Evolutionary conservation across 768 basidiomycete genomes (phyloP).

Genomic region (Suillus lakei): DNA sequence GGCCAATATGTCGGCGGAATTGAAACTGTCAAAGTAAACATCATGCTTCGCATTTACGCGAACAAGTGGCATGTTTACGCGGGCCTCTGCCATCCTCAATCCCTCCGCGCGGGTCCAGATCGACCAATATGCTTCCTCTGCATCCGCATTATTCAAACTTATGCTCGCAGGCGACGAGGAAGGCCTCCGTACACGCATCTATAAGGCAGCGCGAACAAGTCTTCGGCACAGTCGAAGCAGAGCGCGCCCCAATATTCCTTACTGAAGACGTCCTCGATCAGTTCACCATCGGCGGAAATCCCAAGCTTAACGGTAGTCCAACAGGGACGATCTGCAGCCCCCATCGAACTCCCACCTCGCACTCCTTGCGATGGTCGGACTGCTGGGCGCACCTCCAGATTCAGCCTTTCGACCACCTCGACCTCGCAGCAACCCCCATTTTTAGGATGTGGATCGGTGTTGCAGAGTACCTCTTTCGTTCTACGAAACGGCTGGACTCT

Average conservation of each 20-base stretch:
- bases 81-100: conserved; percentile 96
- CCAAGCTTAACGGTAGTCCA: conserved; percentile 9
- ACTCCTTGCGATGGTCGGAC: conserved; percentile 97
- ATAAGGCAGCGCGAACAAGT: conserved; percentile 76
- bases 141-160: conserved; percentile 92
- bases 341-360: conserved; percentile 88
- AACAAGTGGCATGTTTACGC: conserved; percentile 99
- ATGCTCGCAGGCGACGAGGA: conserved; percentile 72
- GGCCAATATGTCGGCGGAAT: conserved; percentile 96
- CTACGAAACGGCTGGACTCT: conserved; percentile 58
- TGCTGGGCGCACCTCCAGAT: conserved; percentile 91
- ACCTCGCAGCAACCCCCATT: conserved; percentile 93
- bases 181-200: conserved; percentile 71
- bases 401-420: conserved; percentile 88
- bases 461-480: conserved; percentile 92
- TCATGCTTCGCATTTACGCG: conserved; percentile 93
- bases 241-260: conserved; percentile 72
- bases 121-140: conserved; percentile 85
- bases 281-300: conserved; percentile 74
- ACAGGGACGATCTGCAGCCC: conserved; percentile 18
- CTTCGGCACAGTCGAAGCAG: conserved; percentile 55
- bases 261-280: conserved; percentile 85
- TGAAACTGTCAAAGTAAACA: conserved; percentile 96
- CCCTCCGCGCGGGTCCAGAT: conserved; percentile 89
- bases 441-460: conserved; percentile 98